Evolutionary conservation across 768 basidiomycete species (phyloP).

Genomic region (Cyclocybe aegerita): DNA sequence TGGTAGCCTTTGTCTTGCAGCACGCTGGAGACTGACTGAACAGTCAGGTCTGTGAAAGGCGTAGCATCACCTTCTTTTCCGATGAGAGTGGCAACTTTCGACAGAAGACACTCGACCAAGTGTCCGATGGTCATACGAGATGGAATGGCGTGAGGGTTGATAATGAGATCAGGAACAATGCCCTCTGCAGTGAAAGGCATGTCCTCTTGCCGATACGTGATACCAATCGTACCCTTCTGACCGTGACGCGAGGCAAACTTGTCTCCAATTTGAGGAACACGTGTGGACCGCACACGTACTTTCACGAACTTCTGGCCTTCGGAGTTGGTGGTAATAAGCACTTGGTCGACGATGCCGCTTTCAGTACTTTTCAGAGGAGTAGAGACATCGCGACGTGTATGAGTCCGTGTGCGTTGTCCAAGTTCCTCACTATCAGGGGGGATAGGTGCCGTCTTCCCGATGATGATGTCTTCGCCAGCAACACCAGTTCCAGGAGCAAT

Average conservation of each 20-base stretch:
- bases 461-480: slow-evolving; percentile 96
- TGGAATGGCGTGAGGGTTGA: slow-evolving; percentile 99
- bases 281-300: slow-evolving; percentile 92
- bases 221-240: slow-evolving; percentile 99
- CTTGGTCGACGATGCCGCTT: slow-evolving; percentile 96
- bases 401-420: slow-evolving; percentile 90
- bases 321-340: slow-evolving; percentile 92
- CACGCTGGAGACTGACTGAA: slow-evolving; percentile 95
- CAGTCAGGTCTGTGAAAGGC: slow-evolving; percentile 97
- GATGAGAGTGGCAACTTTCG: slow-evolving; percentile 93
- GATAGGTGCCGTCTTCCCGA: slow-evolving; percentile 97
- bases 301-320: slow-evolving; percentile 99
- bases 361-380: slow-evolving; percentile 98
- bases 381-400: slow-evolving; percentile 94
- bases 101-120: slow-evolving; percentile 96
- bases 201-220: slow-evolving; percentile 99
- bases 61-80: slow-evolving; percentile 99
- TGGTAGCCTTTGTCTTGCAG: slow-evolving; percentile 91
- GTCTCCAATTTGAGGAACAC: slow-evolving; percentile 97
- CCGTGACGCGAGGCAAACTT: slow-evolving; percentile 99
- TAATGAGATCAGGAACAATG: slow-evolving; percentile 95
- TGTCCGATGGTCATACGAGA: slow-evolving; percentile 99
- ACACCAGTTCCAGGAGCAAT: slow-evolving; percentile 96
- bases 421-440: slow-evolving; percentile 97
- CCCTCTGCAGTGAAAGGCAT: slow-evolving; percentile 99